Evolutionary conservation across 2,329 filamentous ascomycete genomes (phyloP), one percentile per base, ranked within the genome.

Genomic region (Paracorniculantispora psalliotae): DNA sequence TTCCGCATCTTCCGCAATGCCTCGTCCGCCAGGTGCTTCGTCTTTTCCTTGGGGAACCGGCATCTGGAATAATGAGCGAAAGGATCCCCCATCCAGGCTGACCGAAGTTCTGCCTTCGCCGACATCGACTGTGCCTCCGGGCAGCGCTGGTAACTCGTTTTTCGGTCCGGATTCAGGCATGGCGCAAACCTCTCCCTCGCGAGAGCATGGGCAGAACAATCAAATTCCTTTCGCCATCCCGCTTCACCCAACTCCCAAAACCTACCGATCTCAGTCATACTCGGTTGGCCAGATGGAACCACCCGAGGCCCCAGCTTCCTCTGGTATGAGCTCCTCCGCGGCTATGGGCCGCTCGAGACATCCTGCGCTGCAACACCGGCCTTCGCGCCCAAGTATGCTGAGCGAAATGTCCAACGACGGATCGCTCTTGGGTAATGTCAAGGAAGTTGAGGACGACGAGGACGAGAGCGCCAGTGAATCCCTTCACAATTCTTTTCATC

Each of bases 191-290:
- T 81, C 82, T 37, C 78, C 78, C 49, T 79, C 77, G 49, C 79
- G 79, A 68, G 82, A 82, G 65, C 80, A 72, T 65, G 80, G 72
- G 35, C 77, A 77, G 44, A 87, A 82, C 62, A 73, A 80, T 65
- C 85, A 93, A 63, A 89, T 96, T 57, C 90, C 91, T 1, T 96
- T 96, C 67, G 83, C 90, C 7, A 96, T 96, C 64, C 92, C 92
- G 4, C 79, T 96, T 21, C 90, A 96, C 63, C 92, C 93, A 1
- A 94, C 91, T 0, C 90, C 90, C 1, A 97, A 97, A 73, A 92
- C 91, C 1, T 94, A 96, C 67, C 87, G 94, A 46, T 99, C 94
- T 6, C 91, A 97, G 72, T 97, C 94, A 4, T 97, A 97, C 73
- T 97, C 93, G 0, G 93, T 96, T 50, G 92, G 92, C 4, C 92